Base-by-base conservation (phyloP, 2,329 filamentous ascomycete species). In the Chrysoporthe deuterocubensis region DNA sequence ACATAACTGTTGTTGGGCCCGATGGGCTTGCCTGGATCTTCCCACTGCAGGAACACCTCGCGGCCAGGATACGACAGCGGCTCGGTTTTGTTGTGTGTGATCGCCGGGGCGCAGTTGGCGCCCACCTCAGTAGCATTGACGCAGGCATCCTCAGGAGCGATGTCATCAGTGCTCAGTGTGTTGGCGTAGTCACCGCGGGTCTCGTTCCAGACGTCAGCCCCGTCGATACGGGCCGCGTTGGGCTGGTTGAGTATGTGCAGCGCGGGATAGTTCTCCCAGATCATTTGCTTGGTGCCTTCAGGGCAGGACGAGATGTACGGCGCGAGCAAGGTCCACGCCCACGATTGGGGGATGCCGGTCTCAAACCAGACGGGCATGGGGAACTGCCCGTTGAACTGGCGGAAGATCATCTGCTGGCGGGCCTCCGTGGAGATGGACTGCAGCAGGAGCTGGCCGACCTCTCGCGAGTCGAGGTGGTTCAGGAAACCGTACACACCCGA, bases 301-400 rank as follows among this genome's bases (percentile, higher is more conserved):
- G 93, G 92, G 77, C 93, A 96, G 5, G 85, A 90, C 46, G 87
- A 89, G 77, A 96, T 94, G 78, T 94, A 94, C 0, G 92, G 93
- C 0, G 93, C 92, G 4, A 96, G 83, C 32, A 93, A 84, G 0
- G 92, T 91, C 93, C 93, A 96, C 0, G 89, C 87, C 92, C 92
- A 96, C 0, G 90, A 92, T 77, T 96, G 93, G 0, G 92, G 92
- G 34, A 95, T 89, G 50, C 92, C 92, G 6, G 88, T 84, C 74
- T 92, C 89, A 75, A 95, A 94, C 91, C 91, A 96, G 11, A 91
- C 90, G 0, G 92, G 91, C 90, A 93, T 92, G 32, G 93, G 90
- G 78, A 92, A 92, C 7, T 93, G 85, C 18, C 92, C 93, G 44
- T 88, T 84, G 76, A 96, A 93, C 76, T 96, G 92, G 26, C 93